Base-by-base conservation (phyloP, 257 asterid genomes). In the Agastache rugosa region DNA sequence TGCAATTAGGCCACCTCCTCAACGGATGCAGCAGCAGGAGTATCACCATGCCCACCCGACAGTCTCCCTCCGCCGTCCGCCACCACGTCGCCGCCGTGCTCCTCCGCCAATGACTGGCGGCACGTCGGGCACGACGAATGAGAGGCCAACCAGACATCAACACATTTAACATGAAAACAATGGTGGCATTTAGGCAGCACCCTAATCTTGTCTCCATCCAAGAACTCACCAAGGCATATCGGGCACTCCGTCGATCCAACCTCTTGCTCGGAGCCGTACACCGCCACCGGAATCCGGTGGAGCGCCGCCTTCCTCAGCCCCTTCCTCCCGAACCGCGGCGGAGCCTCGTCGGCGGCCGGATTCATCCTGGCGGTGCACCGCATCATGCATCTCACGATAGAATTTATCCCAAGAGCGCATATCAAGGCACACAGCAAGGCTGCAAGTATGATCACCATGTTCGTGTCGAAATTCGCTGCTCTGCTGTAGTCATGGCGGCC, bases 111-210 rank as follows among this genome's bases (percentile, higher is more conserved):
- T 15, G 93, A 84, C 19, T 56, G 97, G 47, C 97, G 96, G 69
- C 97, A 91, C 8, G 89, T 87, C 6, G 97, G 97, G 15, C 97
- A 91, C 11, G 97, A 88, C 4, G 96, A 85, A 44, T 89, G 93
- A 10, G 91, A 87, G 17, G 85, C 86, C 83, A 91, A 73, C 97
- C 97, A 91, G 11, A 81, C 80, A 66, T 91, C 97, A 1, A 91
- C 84, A 47, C 97, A 91, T 78, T 82, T 87, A 5, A 85, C 90
- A 45, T 91, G 97, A 77, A 83, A 91, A 53, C 87, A 88, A n/a
- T 91, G 97, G 61, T 82, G 85, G 69, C 97, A 91, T 35, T 74
- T 83, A 12, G 96, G 97, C 73, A 91, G 69, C 3, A 91, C 90
- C 77, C 97, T 85, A 1, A 88, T 82, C 67, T 88, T 88, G 74